phyloP scores from a whole-genome alignment of 257 asterid genomes.

The Ajuga chamaepitys region DNA sequence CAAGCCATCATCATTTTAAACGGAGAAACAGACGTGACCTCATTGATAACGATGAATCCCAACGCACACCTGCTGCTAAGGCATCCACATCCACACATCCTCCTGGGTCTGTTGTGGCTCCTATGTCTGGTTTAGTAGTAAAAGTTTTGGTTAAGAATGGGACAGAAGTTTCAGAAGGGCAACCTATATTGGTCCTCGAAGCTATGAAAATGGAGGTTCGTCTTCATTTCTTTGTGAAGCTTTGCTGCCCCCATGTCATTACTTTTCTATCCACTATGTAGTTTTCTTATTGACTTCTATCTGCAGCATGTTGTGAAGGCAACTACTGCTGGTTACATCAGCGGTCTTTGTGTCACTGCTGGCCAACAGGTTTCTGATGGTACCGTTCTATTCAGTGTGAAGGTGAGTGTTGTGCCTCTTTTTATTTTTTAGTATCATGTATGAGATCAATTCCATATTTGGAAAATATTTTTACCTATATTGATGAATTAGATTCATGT shows the following conservation, averaged over 20 bases:
- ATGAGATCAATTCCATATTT: background rate
- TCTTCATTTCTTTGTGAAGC: background rate
- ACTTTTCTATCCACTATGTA: background rate
- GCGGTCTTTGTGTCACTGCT: constrained; percentile 56
- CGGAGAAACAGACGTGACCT: constrained; percentile 44
- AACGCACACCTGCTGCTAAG: constrained; percentile 37
- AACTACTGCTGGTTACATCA: constrained; percentile 50
- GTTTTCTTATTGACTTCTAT: constrained; percentile 2
- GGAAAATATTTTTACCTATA: background rate
- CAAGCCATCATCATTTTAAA: constrained; percentile 68
- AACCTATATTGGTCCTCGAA: constrained; percentile 77
- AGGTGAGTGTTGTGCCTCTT: constrained; percentile 39
- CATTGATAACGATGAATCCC: constrained; percentile 43
- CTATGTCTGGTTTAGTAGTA: constrained; percentile 93
- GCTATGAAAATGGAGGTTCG: constrained; percentile 99
- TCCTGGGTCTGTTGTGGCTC: constrained; percentile 79
- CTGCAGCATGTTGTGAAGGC: constrained; percentile 93
- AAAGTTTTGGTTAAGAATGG: constrained; percentile 75
- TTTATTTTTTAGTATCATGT: background rate
- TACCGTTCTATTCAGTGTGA: constrained; percentile 45
- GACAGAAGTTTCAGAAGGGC: constrained; percentile 61
- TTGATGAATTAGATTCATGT: background rate
- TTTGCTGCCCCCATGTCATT: constrained; percentile 9
- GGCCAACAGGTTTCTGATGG: constrained; percentile 92
- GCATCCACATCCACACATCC: constrained; percentile 45